Base-by-base conservation (phyloP, 441 rosid genomes). In the California macrophylla region DNA sequence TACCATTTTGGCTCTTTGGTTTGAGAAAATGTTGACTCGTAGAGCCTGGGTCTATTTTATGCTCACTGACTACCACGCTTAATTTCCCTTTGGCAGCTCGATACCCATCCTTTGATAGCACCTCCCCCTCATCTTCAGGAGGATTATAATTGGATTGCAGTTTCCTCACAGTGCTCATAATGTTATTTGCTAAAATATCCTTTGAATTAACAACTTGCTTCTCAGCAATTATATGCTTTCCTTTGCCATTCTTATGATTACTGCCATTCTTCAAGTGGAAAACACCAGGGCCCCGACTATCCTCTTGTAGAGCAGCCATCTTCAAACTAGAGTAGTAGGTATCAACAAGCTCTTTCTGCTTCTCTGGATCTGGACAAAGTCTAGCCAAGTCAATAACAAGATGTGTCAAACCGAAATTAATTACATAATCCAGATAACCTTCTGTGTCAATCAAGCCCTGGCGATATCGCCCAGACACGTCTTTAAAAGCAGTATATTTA, bases 321-420 rank as follows among this genome's bases (percentile, higher is more conserved):
- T 71, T 79, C 78, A 78, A 52, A 74, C 82, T 77, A 45, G 88
- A 76, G 74, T 79, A 83, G 69, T 90, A 81, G n/a, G 80, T 77
- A 66, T 90, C 94, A 67, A 94, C 70, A 38, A 94, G 89, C 75
- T 92, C 96, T 82, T 84, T 85, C 85, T 94, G 98, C 81, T 90
- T 94, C 74, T 69, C 84, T 21, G 83, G 63, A 78, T 94, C 94
- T 69, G 99, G 99, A 24, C 87, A 89, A 42, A 92, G 89, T 71
- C 87, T 83, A 78, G 97, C 99, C 81, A 94, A 80, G 72, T 94
- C 98, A 50, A 79, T 78, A 74, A 89, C 84, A 68, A 90, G 84
- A 83, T 86, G 94, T 13, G 90, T 82, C 76, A 94, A 72, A 6
- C 90, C 92, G 74, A 80, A 89, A 38, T 84, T 85, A 70, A 67